phyloP scores from a whole-genome alignment of 176 grass and related monocot genomes.

The Triticum aestivum region IWGSC_CS_RefSeq_v2.1 NC_057802.1:446521742-446522241 shows the following conservation, averaged over 20 bases:
- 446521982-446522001: conserved; percentile 56
- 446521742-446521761: background rate
- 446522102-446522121: conserved; percentile 76
- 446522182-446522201: background rate
- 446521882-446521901: conserved; percentile 73
- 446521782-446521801: background rate
- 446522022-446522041: conserved; percentile 41
- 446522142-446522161: conserved; percentile 27
- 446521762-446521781: background rate
- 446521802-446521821: conserved; percentile 79
- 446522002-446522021: conserved; percentile 48
- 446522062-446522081: conserved; percentile 60
- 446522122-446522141: conserved; percentile 55
- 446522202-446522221: background rate
- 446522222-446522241: background rate
- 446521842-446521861: conserved; percentile 78
- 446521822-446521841: conserved; percentile 97
- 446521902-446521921: conserved; percentile 50
- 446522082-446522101: conserved; percentile 59
- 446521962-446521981: conserved; percentile 52
- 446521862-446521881: conserved; percentile 81
- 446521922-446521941: conserved; percentile 71
- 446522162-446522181: conserved; percentile 34
- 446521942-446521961: conserved; percentile 59
- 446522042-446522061: conserved; percentile 76